Percentiles rank a stretch among this genome's conserved stretches.
Evolutionary conservation across 129 eudicot genomes (phyloP).

Genomic region (Escallonia herrerae): DNA sequence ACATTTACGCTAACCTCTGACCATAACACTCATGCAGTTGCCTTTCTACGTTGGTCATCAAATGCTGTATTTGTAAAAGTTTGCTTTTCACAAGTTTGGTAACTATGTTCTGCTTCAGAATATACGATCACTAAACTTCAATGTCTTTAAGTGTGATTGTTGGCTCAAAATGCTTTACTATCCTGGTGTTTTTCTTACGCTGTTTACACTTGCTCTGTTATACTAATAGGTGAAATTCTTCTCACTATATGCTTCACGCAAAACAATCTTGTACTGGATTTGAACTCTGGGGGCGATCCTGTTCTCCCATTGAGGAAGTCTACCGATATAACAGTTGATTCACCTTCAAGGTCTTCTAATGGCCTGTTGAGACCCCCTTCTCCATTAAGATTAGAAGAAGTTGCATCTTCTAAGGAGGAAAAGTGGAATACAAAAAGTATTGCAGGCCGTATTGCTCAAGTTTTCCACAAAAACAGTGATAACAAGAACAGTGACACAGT

Average conservation of each 20-base stretch:
- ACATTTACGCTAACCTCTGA: too few species aligned
- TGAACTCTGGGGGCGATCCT: conserved; percentile 28
- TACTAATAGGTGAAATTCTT: conserved; percentile 69
- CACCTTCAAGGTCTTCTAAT: conserved; percentile 42
- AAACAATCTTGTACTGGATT: conserved; percentile 37
- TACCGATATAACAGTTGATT: conserved; percentile 21
- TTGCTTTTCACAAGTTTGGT: too few species aligned
- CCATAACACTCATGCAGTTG: too few species aligned
- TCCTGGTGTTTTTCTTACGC: neutral
- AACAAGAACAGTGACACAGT: conserved; percentile 43
- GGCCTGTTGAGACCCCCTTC: conserved; percentile 46
- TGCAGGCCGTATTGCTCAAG: conserved; percentile 55
- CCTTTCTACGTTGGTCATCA: too few species aligned
- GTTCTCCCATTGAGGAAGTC: conserved; percentile 21
- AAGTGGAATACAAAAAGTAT: conserved; percentile 39
- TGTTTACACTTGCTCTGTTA: conserved; percentile 1
- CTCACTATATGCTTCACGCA: conserved; percentile 76
- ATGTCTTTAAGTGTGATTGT: neutral
- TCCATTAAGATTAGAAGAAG: conserved; percentile 53
- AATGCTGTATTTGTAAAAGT: too few species aligned
- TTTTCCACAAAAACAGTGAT: conserved; percentile 44
- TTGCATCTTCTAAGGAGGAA: conserved; percentile 51
- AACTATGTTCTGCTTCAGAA: too few species aligned
- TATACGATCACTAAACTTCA: too few species aligned
- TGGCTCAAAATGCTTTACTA: neutral